These are phyloP conservation scores for Imleria badia DNA, from an alignment of 768 basidiomycete genomes.

Conservation along the genomic window DNA sequence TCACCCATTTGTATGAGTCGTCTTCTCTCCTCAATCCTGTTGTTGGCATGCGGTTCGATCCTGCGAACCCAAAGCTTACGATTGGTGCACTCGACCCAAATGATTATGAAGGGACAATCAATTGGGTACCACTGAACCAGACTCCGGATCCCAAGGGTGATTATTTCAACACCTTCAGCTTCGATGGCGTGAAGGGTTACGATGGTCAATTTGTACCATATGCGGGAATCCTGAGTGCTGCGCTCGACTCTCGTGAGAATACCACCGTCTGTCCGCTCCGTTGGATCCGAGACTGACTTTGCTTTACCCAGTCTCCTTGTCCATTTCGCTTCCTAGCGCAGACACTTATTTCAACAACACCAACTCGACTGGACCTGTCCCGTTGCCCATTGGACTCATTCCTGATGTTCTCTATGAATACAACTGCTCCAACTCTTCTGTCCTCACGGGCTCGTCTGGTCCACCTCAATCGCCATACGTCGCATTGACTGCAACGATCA, in stretches of 20 bases:
- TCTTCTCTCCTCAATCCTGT: conserved; percentile 31
- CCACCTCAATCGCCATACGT: conserved; percentile 20
- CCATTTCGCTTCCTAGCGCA: conserved; percentile 19
- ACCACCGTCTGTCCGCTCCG: background rate
- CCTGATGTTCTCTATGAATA: conserved; percentile 3
- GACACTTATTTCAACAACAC: conserved; percentile 17
- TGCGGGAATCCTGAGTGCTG: conserved; percentile 12
- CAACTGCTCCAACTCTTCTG: conserved; percentile 11
- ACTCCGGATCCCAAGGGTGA: conserved; percentile 17
- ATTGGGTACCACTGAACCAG: conserved; percentile 26
- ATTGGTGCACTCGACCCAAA: conserved; percentile 33
- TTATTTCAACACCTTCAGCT: conserved; percentile 20
- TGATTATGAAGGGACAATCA: conserved; percentile 32
- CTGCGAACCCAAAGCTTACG: conserved; percentile 29
- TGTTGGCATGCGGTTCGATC: conserved; percentile 30
- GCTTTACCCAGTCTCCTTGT: conserved; percentile 10
- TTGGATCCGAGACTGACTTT: background rate
- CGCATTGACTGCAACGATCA: conserved; percentile 29
- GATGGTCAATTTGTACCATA: conserved; percentile 26
- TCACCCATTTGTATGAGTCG: conserved; percentile 20
- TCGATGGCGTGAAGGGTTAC: conserved; percentile 33
- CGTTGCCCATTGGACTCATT: conserved; percentile 1
- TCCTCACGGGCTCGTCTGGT: background rate
- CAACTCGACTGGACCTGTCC: conserved; percentile 24
- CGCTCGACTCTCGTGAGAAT: conserved; percentile 27